Evolutionary conservation across 306 rosid species (phyloP).

Genomic region (Nissolia schottii): DNA sequence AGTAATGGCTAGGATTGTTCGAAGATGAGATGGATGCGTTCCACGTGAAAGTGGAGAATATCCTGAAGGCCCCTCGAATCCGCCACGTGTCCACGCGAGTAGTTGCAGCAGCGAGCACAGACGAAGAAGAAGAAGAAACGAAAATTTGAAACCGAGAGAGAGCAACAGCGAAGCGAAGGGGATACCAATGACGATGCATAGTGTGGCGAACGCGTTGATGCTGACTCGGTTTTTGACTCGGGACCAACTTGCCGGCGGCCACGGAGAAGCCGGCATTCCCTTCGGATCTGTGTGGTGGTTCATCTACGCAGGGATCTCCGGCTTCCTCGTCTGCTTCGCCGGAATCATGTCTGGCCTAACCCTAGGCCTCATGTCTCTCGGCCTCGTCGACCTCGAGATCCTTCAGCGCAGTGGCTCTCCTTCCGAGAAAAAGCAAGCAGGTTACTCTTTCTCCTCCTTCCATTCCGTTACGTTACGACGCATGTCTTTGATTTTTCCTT

Average conservation of each 20-base stretch:
- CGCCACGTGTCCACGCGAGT: too few species aligned
- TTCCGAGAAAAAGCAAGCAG: slow-evolving; percentile 84
- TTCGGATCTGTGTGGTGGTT: slow-evolving; percentile 74
- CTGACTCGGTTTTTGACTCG: slow-evolving; percentile 56
- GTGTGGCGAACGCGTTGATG: slow-evolving; percentile 43
- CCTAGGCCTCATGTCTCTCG: slow-evolving; percentile 94
- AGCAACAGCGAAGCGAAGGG: not conserved
- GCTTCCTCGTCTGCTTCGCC: slow-evolving; percentile 69
- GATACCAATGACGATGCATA: slow-evolving; percentile 36
- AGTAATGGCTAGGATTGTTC: too few species aligned
- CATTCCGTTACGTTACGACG: not conserved
- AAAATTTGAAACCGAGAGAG: too few species aligned
- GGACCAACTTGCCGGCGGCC: slow-evolving; percentile 29
- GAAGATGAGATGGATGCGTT: too few species aligned
- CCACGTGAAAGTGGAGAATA: too few species aligned
- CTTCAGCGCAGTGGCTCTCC: slow-evolving; percentile 83
- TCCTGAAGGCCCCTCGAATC: too few species aligned
- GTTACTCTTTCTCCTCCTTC: slow-evolving; percentile 18
- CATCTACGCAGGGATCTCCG: slow-evolving; percentile 66
- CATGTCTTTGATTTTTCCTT: not conserved
- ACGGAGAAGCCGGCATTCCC: slow-evolving; percentile 35
- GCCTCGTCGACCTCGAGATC: slow-evolving; percentile 95
- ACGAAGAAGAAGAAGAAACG: not conserved
- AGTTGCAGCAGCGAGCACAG: too few species aligned
- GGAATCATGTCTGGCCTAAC: slow-evolving; percentile 98